Evolutionary conservation across 148 eudicot species (phyloP).

Genomic region (Drosera capensis): DNA sequence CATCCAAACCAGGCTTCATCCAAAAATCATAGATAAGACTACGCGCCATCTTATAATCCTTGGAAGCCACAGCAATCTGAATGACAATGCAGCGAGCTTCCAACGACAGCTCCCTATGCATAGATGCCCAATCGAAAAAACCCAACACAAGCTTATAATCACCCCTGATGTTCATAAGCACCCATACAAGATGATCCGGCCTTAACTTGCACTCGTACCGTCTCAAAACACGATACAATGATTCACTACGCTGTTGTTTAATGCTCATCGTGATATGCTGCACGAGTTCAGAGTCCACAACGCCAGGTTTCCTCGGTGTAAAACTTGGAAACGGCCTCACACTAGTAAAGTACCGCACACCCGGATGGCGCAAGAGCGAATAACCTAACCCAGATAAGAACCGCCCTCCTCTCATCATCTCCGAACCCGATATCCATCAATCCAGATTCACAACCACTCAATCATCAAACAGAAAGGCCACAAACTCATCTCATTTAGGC

Average conservation of each 20-base stretch:
- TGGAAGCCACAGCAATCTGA: conserved; percentile 68
- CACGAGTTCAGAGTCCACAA: conserved; percentile 60
- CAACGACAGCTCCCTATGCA: conserved; percentile 48
- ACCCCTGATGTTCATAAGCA: conserved; percentile 51
- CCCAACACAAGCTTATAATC: conserved; percentile 48
- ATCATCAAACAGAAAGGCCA: no score
- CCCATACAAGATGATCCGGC: conserved; percentile 69
- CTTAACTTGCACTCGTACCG: conserved; percentile 51
- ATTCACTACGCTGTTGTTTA: conserved; percentile 52
- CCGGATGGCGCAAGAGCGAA: no score
- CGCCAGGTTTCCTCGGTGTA: conserved; percentile 52
- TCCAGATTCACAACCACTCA: no score
- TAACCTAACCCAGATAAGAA: no score
- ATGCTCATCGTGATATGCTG: conserved; percentile 43
- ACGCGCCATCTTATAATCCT: conserved; percentile 36
- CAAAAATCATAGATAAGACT: conserved; percentile 41
- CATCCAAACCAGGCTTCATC: conserved; percentile 34
- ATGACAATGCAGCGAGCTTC: conserved; percentile 70
- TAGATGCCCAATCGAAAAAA: conserved; percentile 65
- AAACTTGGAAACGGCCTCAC: conserved; percentile 64
- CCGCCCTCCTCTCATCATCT: no score
- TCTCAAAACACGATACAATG: conserved; percentile 36
- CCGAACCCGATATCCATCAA: no score
- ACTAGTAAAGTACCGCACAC: conserved; percentile 23
- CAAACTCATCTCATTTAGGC: no score